Base-by-base conservation (phyloP, 192 early-diverging fungal species). In the Mortierella antarctica region DNA sequence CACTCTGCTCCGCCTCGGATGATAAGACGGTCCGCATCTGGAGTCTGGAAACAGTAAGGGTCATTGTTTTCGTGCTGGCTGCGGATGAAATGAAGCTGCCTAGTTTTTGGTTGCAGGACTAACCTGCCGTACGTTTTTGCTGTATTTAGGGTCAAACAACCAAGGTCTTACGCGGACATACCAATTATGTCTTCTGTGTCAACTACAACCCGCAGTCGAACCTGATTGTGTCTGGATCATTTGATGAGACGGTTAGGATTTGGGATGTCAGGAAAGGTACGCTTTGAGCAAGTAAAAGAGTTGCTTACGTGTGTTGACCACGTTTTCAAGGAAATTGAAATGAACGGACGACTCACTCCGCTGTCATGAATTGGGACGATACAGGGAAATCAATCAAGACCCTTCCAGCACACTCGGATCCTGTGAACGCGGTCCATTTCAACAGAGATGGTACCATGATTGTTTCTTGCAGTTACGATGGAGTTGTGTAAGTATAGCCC, bases 391-490 rank as follows among this genome's bases (percentile, higher is more conserved):
- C 95, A 65, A 89, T 97, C 73, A 96, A 95, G 80, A 91, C 89
- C 6, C 85, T 99, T 48, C 93, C 95, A 21, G 97, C 96, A 15
- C 98, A 99, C 85, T 95, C 95, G 45, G 96, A 99, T 68, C 97
- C 97, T 5, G 97, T 99, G 21, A 90, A 94, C 49, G 92, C 96
- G 2, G 95, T 97, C 15, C 96, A 96, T 71, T 99, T 99, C 75
- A 99, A 97, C 82, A 87, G 96, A 57, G 98, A 99, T 75, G 98
- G 98, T 11, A 95, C 95, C 2, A 92, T 97, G 87, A 96, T 99
- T 62, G 97, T 96, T 5, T 96, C 95, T 9, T 94, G 93, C 57
- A 94, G 95, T 73, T 93, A 95, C 72, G 98, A 99, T 82, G 98
- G 98, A 17, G 82, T 98, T 52, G 96, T 99, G 95, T 95, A 90